Evolutionary conservation across 2,329 filamentous ascomycete species (phyloP), one percentile per base, ranked within the genome.

Genomic region (Colletotrichum sp.): DNA sequence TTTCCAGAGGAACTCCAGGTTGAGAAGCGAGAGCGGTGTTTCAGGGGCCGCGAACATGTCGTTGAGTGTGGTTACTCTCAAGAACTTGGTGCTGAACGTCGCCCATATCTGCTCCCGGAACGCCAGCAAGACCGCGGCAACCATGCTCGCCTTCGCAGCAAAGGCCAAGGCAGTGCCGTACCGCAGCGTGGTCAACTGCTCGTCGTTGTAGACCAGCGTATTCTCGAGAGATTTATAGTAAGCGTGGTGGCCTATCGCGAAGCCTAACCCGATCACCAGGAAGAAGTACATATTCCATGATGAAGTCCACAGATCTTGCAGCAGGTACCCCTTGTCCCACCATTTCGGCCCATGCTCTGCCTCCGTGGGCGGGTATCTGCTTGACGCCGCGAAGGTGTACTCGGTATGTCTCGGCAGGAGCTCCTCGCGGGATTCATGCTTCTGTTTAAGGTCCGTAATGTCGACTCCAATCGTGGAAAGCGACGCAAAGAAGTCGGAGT

Each of bases 91-190:
- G 16, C 73, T 64, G 9, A 74, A 74, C 1, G 74, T 72, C 30
- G 68, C 36, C 76, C 73, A 78, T 10, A 76, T 49, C 30, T 75
- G 76, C 49, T 78, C 70, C 5, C 73, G 66, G 21, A 76, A 78
- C 6, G 76, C 81, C 21, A 66, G 18, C 8, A 84, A 76, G 4
- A 84, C 80, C 7, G 82, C 80, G 8, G 83, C 79, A 55, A 81
- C 81, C n/a, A 86, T 79, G 3, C 80, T 80, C 7, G 84, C 83
- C 77, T 85, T 86, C 6, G 82, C 79, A 8, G 81, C 81, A 52
- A 84, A 85, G 4, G 84, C 81, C 36, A 86, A 76, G 1, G 82
- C 79, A 1, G 83, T 81, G 1, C 84, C 84, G 69, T 83, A 82
- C 9, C 84, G 80, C 67, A 84, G 78, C 81, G 83, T 85, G 9